Percentiles rank a stretch among this genome's conserved stretches.
Conservation (phyloP, 2,329 filamentous ascomycete species). For the Stachybotrys echinatus region DNA sequence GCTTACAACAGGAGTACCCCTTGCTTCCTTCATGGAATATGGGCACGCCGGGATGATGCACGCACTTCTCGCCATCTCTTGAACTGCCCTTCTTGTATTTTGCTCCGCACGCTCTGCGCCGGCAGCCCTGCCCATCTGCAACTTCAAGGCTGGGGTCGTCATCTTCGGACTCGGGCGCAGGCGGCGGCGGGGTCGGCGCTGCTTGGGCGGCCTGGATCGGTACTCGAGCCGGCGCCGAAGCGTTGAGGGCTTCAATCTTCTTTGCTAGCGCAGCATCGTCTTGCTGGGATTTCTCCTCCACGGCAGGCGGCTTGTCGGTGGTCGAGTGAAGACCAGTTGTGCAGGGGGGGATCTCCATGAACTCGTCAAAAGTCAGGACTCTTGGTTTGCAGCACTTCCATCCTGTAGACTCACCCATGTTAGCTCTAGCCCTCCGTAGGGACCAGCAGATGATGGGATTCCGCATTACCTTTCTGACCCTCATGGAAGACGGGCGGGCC, state of each 20-base stretch:
- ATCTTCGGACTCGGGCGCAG: constrained; percentile 74
- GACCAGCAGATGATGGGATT: no score
- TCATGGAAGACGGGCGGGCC: constrained; percentile 95
- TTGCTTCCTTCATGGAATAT: constrained; percentile 99
- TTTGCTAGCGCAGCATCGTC: constrained; percentile 34
- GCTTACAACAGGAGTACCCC: constrained; percentile 95
- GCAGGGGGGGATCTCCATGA: constrained; percentile 87
- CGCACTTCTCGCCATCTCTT: constrained; percentile 70
- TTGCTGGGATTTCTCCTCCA: constrained; percentile 51
- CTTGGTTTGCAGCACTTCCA: constrained; percentile 99
- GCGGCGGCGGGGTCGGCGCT: constrained; percentile 48
- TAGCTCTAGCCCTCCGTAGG: no score
- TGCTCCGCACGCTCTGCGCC: constrained; percentile 67
- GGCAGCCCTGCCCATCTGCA: constrained; percentile 68
- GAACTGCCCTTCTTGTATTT: constrained; percentile 56
- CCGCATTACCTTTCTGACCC: constrained; percentile 92
- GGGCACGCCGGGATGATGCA: constrained; percentile 83
- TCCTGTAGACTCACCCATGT: constrained; percentile 59
- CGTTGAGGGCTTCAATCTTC: constrained; percentile 50
- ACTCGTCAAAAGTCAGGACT: constrained; percentile 96
- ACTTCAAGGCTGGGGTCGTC: constrained; percentile 75
- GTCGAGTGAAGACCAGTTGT: constrained; percentile 90
- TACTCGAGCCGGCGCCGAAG: constrained; percentile 34
- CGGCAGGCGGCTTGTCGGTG: constrained; percentile 62
- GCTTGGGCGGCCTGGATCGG: constrained; percentile 38